Percentiles rank a stretch among this genome's conserved stretches.
Evolutionary conservation across 192 early-diverging fungal genomes (phyloP).

Genomic region (Linnemannia zychae): DNA sequence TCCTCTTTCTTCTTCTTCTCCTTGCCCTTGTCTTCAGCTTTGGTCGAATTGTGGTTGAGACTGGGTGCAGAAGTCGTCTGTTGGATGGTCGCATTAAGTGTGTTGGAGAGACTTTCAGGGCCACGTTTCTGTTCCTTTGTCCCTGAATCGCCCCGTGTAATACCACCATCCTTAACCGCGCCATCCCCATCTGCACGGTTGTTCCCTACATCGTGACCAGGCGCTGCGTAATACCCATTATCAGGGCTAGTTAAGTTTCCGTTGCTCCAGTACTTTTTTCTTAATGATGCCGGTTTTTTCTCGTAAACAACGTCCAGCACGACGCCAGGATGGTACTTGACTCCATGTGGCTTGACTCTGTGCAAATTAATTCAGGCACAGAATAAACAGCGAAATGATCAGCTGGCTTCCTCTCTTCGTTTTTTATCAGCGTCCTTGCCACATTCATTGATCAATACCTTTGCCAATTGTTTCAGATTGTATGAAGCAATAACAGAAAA

Average conservation of each 20-base stretch:
- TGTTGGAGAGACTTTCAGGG: too few species aligned
- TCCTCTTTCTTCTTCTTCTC: background rate
- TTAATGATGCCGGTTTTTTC: background rate
- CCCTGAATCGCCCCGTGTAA: too few species aligned
- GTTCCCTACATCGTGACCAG: too few species aligned
- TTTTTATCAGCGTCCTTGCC: too few species aligned
- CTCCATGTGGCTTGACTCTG: slow-evolving; percentile 15
- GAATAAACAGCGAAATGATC: background rate
- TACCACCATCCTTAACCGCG: too few species aligned
- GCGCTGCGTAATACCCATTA: background rate
- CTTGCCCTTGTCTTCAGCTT: too few species aligned
- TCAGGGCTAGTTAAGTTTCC: background rate
- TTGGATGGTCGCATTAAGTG: too few species aligned
- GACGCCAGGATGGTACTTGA: slow-evolving; percentile 16
- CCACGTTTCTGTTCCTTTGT: too few species aligned
- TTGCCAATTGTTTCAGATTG: background rate
- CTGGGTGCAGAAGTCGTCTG: too few species aligned
- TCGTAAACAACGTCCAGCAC: slow-evolving; percentile 21
- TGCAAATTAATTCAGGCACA: background rate
- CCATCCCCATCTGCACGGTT: too few species aligned
- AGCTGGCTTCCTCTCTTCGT: background rate
- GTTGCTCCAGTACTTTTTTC: background rate
- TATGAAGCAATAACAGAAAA: background rate
- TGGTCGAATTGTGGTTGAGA: too few species aligned
- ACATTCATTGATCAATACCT: background rate